phyloP scores from a whole-genome alignment of 2,329 filamentous ascomycete genomes.

The Cadophora gregata region DNA sequence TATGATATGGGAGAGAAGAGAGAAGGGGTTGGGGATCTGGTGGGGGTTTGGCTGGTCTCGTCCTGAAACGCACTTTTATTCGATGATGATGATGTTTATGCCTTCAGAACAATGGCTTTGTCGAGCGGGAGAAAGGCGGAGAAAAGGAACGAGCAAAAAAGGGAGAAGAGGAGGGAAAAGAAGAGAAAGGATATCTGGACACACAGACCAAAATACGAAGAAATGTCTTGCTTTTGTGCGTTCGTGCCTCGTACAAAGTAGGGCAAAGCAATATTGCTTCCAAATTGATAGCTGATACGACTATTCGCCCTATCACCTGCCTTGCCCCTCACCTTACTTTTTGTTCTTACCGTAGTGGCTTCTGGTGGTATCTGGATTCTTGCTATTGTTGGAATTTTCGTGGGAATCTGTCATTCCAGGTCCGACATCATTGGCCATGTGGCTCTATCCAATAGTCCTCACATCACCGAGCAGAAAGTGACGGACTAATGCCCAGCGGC shows the following conservation, averaged over 20 bases:
- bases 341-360: background rate
- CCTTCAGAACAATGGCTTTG: background rate
- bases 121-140: too few species aligned
- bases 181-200: background rate
- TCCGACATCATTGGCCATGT: background rate
- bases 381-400: background rate
- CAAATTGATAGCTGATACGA: background rate
- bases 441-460: background rate
- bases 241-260: constrained; percentile 14
- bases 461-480: background rate
- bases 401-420: background rate
- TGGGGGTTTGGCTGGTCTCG: background rate
- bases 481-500: background rate
- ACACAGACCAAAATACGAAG: background rate
- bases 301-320: background rate
- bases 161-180: background rate
- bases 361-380: background rate
- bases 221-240: constrained; percentile 14
- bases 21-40: background rate
- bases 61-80: background rate
- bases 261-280: background rate
- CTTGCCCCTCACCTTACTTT: background rate
- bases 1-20: background rate
- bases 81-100: background rate
- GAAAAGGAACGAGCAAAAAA: background rate